These are phyloP conservation scores for Acer yangbiense DNA, from an alignment of 345 rosid species.

Conservation along the genomic window DNA sequence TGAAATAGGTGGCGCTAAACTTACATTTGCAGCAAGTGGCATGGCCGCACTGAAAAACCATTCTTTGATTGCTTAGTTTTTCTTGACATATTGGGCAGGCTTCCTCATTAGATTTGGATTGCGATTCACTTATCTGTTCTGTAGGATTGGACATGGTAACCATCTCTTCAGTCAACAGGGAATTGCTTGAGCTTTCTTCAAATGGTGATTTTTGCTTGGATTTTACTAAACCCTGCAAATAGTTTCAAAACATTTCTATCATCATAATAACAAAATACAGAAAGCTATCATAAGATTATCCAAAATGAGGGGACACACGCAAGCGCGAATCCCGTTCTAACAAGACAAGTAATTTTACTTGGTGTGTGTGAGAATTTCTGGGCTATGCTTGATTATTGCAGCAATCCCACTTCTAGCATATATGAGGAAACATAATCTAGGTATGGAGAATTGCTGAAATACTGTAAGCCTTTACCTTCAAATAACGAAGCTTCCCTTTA, in stretches of 20 bases:
- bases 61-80: conserved; percentile 67
- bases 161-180: conserved; percentile 43
- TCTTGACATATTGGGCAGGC: conserved; percentile 95
- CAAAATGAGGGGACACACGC: neutral
- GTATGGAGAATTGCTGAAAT: neutral
- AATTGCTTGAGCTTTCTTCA: conserved; percentile 40
- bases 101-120: conserved; percentile 53
- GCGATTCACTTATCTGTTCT: conserved; percentile 42
- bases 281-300: neutral
- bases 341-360: neutral
- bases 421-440: neutral
- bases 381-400: neutral
- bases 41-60: conserved; percentile 98
- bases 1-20: conserved; percentile 16
- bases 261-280: neutral
- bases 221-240: conserved; percentile 66
- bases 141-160: conserved; percentile 25
- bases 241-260: neutral
- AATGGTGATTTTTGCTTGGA: conserved; percentile 54
- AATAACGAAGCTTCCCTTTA: conserved; percentile 88
- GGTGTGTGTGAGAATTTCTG: neutral
- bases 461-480: conserved; percentile 57
- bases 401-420: neutral
- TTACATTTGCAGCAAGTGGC: conserved; percentile 92
- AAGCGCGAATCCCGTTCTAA: neutral